Percentiles rank a stretch among this genome's conserved stretches.
Evolutionary conservation across 495 filamentous ascomycete genomes (phyloP).

Genomic region (Penicillium silybi): DNA sequence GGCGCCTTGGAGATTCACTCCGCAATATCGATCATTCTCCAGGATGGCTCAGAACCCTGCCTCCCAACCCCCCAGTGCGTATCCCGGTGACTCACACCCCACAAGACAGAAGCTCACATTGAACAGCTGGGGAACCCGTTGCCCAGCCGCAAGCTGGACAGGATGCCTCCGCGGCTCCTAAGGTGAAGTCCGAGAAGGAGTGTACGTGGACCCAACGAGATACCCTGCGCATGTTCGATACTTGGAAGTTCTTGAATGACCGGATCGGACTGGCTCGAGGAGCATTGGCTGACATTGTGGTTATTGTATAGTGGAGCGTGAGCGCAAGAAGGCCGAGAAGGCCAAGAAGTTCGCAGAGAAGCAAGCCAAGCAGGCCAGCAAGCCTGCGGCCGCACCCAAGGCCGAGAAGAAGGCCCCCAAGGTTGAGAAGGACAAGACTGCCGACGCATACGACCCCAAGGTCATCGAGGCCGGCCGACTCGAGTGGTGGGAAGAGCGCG

Average conservation of each 20-base stretch:
- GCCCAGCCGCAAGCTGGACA: conserved; percentile 40
- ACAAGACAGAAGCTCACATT: conserved; percentile 7
- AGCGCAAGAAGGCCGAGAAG: conserved; percentile 58
- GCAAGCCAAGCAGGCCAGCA: conserved; percentile 46
- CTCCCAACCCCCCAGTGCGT: conserved; percentile 52
- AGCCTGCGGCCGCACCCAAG: conserved; percentile 44
- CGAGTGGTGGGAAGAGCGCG: conserved; percentile 60
- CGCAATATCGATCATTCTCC: conserved; percentile 42
- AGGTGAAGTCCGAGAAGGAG: conserved; percentile 61
- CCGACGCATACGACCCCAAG: conserved; percentile 55
- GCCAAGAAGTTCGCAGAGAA: conserved; percentile 57
- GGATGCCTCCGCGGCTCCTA: conserved; percentile 42
- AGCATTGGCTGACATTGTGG: conserved; percentile 16
- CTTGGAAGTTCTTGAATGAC: not conserved
- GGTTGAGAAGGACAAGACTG: conserved; percentile 49
- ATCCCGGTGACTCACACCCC: conserved; percentile 17
- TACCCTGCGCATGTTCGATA: not conserved
- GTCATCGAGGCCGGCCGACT: conserved; percentile 54
- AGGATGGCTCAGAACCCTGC: conserved; percentile 60
- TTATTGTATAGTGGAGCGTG: conserved; percentile 44
- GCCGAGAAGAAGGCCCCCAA: conserved; percentile 51
- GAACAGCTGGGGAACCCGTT: conserved; percentile 44
- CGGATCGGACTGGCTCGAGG: not conserved
- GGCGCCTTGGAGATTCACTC: conserved; percentile 47
- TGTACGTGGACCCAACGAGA: conserved; percentile 30